Conservation (phyloP, 345 rosid genomes). For the Geranium brycei region DNA sequence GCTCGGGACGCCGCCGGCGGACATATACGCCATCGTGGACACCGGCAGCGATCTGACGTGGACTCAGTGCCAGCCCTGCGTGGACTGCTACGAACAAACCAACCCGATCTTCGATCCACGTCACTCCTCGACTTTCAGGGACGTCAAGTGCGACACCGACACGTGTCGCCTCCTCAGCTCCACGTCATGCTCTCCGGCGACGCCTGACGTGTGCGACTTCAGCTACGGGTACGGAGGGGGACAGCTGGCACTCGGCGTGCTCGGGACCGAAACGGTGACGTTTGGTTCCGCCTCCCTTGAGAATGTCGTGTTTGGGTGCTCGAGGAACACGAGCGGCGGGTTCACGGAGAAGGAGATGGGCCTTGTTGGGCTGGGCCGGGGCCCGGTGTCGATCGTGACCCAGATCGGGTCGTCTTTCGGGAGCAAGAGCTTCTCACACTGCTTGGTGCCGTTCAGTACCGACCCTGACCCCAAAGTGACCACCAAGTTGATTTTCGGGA, state of each 20-base stretch:
- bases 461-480: constrained; percentile 3
- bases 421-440: constrained; percentile 44
- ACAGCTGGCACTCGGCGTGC: constrained; percentile 4
- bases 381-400: constrained; percentile 31
- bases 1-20: constrained; percentile 8
- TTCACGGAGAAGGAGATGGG: constrained; percentile 33
- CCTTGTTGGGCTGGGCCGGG: constrained; percentile 50
- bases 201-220: constrained; percentile 1
- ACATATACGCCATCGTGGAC: constrained; percentile 5
- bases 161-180: constrained; percentile 3
- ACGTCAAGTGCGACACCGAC: constrained; percentile 1
- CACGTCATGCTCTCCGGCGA: background rate
- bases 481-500: constrained; percentile 45
- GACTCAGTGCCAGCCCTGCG: constrained; percentile 15
- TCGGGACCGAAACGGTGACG: constrained; percentile 28
- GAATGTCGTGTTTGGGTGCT: constrained; percentile 35
- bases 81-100: constrained; percentile 6
- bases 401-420: constrained; percentile 31
- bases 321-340: constrained; percentile 28
- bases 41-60: constrained; percentile 9
- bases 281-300: constrained; percentile 28
- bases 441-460: constrained; percentile 35
- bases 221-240: constrained; percentile 1
- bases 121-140: constrained; percentile 20
- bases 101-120: constrained; percentile 7